Base-by-base conservation (phyloP, 129 eudicot genomes). In the Chrysanthemum seticuspe region DNA sequence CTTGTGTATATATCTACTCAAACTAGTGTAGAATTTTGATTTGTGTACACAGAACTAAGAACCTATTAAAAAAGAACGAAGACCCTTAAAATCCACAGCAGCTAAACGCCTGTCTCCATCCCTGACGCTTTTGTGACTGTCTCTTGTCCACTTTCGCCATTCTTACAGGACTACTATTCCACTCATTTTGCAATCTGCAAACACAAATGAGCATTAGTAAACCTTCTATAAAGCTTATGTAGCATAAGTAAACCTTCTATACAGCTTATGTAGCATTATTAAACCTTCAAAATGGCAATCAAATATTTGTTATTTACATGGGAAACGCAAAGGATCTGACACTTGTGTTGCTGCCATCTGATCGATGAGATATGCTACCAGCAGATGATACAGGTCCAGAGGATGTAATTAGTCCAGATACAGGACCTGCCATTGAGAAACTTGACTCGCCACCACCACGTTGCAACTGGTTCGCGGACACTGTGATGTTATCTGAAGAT, bases 311-410 rank as follows among this genome's bases (percentile, higher is more conserved):
- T 29, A 74, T 81, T 31, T 85, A 92, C 98, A 92, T 81, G 31
- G 98, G 98, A 85, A 92, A 92, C 14, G 98, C 96, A 51, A 92
- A 92, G 72, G 98, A 92, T 70, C 95, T 77, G 54, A 86, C 85
- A 64, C 97, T 92, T 58, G 88, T 81, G 15, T 91, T 76, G 86
- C 98, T 92, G 77, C 91, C 83, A 66, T 92, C 98, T 23, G 98
- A 92, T 45, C 96, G 85, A 74, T 76, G 89, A 64, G 97, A 92
- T 12, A 87, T 65, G 85, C 83, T 89, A 14, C 96, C 98, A 59
- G 88, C 78, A 76, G 53, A 71, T 54, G 87, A 21, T 67, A 84
- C 62, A 15, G 88, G 91, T n/a, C 87, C 96, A 9, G 85, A 84
- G 76, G 53, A 79, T 9, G 85, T 78, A 13, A 85, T 81, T 25